These are phyloP conservation scores for Cicer cuneatum DNA, from an alignment of 306 rosid genomes.

Conservation along the genomic window DNA sequence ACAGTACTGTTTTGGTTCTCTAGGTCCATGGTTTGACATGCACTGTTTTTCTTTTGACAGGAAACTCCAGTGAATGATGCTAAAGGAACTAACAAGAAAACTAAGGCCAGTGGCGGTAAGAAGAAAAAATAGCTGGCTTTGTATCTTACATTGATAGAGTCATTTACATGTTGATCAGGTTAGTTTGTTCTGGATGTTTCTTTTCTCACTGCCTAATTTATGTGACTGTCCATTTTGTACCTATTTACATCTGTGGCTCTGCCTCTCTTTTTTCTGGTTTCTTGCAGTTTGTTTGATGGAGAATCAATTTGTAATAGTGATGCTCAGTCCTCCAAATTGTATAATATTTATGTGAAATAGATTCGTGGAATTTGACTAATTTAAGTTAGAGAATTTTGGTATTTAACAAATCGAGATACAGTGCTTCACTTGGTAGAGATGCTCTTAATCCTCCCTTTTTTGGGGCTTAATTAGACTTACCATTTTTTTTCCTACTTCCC, in stretches of 20 bases:
- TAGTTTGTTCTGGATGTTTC: conserved; percentile 30
- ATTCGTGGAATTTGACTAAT: conserved; percentile 30
- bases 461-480: neutral
- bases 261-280: neutral
- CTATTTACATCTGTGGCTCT: neutral
- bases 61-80: conserved; percentile 60
- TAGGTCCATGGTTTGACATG: conserved; percentile 23
- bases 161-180: conserved; percentile 47
- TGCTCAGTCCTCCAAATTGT: conserved; percentile 41
- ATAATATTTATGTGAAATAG: conserved; percentile 19
- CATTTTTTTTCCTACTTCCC: conserved; percentile 3
- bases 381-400: conserved; percentile 12
- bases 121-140: conserved; percentile 62
- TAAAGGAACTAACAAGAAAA: conserved; percentile 61
- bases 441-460: neutral
- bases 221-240: conserved; percentile 17
- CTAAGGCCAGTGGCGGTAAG: conserved; percentile 52
- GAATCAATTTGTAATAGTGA: conserved; percentile 2
- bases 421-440: conserved; percentile 35
- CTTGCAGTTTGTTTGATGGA: conserved; percentile 37
- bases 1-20: conserved; percentile 14
- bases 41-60: conserved; percentile 47
- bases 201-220: neutral
- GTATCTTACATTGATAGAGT: conserved; percentile 17
- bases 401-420: conserved; percentile 17